These are phyloP conservation scores for Takashimella tepidaria DNA, from an alignment of 1,284 basidiomycete species.

Conservation along the genomic window DNA sequence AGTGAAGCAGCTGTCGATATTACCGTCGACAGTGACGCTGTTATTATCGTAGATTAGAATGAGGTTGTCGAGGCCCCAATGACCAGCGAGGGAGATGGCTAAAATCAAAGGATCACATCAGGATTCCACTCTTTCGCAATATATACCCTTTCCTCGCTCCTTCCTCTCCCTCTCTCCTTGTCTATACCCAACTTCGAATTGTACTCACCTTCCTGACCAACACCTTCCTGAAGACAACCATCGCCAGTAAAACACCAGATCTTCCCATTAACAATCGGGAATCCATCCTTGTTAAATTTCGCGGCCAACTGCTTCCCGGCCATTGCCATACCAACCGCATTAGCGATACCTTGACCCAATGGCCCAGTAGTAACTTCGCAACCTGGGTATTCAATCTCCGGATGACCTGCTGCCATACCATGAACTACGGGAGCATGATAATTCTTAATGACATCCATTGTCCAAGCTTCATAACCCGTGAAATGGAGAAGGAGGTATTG, in stretches of 20 bases:
- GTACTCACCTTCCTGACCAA: slow-evolving; percentile 41
- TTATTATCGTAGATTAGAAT: slow-evolving; percentile 47
- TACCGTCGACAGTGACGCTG: slow-evolving; percentile 44
- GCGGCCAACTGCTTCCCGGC: slow-evolving; percentile 39
- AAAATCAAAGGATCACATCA: no score
- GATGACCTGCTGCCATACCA: slow-evolving; percentile 41
- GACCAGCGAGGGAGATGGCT: slow-evolving; percentile 45
- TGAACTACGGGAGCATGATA: slow-evolving; percentile 35
- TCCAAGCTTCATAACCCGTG: slow-evolving; percentile 40
- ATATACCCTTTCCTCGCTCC: background rate
- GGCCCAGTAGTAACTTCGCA: slow-evolving; percentile 35
- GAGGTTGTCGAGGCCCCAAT: slow-evolving; percentile 43
- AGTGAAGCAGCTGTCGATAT: slow-evolving; percentile 42
- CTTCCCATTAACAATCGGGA: slow-evolving; percentile 33
- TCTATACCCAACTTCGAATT: slow-evolving; percentile 30
- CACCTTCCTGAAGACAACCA: slow-evolving; percentile 47
- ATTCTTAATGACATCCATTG: slow-evolving; percentile 38
- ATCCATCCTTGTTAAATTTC: slow-evolving; percentile 36
- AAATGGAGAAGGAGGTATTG: slow-evolving; percentile 47
- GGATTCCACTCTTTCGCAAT: background rate
- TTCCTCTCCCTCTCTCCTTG: background rate
- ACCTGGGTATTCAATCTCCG: slow-evolving; percentile 39
- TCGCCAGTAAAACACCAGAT: slow-evolving; percentile 47
- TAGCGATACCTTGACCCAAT: slow-evolving; percentile 40
- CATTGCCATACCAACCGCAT: slow-evolving; percentile 43